Evolutionary conservation across 768 basidiomycete species (phyloP).

Genomic region (Guyanaporus albipodus): DNA sequence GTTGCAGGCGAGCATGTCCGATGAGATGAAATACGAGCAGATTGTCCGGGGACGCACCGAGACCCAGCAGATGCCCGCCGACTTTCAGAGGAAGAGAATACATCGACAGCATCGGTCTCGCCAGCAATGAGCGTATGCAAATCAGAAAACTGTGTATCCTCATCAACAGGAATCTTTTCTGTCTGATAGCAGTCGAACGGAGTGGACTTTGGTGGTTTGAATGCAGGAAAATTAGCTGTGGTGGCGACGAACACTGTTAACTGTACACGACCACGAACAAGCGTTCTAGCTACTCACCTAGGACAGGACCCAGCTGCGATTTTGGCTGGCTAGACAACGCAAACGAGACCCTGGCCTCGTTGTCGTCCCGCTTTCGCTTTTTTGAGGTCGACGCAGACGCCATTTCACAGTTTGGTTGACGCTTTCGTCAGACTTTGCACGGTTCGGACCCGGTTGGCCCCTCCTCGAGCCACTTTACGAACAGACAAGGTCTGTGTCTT

Average conservation of each 20-base stretch:
- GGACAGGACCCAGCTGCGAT: conserved; percentile 45
- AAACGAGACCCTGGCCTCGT: conserved; percentile 34
- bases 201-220: conserved; percentile 54
- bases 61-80: conserved; percentile 54
- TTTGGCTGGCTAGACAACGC: conserved; percentile 33
- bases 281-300: conserved; percentile 38
- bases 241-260: conserved; percentile 12
- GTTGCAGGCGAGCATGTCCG: background rate
- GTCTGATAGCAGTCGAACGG: conserved; percentile 61
- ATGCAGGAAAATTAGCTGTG: conserved; percentile 61
- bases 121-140: conserved; percentile 57
- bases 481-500: conserved; percentile 21
- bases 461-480: conserved; percentile 15
- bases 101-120: conserved; percentile 83
- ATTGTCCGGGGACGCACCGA: conserved; percentile 46
- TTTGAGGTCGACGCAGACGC: conserved; percentile 30
- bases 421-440: conserved; percentile 5
- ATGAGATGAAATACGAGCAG: conserved; percentile 2
- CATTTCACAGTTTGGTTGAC: conserved; percentile 20
- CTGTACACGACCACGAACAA: conserved; percentile 26
- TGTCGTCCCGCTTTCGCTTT: conserved; percentile 48
- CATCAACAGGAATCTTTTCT: conserved; percentile 19
- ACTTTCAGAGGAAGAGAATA: conserved; percentile 60
- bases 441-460: background rate
- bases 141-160: conserved; percentile 30